These are phyloP conservation scores for Ceraceosorus guamensis DNA, from an alignment of 1,284 basidiomycete genomes.

Conservation along the genomic window DNA sequence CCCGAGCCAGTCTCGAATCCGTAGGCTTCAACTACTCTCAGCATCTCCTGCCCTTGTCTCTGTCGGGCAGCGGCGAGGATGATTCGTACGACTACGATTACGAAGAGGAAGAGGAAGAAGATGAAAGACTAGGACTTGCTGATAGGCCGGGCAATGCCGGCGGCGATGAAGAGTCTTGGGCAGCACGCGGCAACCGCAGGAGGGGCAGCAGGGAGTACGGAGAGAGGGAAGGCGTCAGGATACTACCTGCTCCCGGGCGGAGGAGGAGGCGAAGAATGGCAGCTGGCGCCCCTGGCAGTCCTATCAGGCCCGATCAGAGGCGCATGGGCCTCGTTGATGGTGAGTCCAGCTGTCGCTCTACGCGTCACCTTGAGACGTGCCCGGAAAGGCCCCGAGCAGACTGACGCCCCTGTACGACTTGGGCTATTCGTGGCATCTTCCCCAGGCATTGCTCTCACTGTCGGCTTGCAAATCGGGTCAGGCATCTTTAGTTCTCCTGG, in stretches of 20 bases:
- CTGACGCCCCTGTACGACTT: too few relatives aligned
- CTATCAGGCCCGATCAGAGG: constrained; percentile 6
- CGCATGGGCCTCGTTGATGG: neutral
- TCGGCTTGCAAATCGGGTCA: constrained; percentile 44
- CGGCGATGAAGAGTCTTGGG: neutral
- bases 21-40: constrained; percentile 34
- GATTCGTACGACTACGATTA: constrained; percentile 23
- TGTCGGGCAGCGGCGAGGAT: constrained; percentile 19
- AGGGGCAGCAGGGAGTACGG: too few relatives aligned
- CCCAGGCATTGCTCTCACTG: constrained; percentile 28
- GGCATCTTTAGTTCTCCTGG: constrained; percentile 47
- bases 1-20: constrained; percentile 25
- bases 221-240: too few relatives aligned
- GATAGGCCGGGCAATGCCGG: constrained; percentile 8
- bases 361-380: neutral
- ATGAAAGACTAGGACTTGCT: neutral
- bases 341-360: neutral
- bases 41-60: constrained; percentile 28
- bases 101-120: constrained; percentile 29
- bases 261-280: too few relatives aligned
- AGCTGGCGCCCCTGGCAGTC: too few relatives aligned
- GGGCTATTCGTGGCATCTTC: too few relatives aligned
- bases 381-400: constrained; percentile 4
- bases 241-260: too few relatives aligned
- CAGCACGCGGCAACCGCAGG: neutral